Evolutionary conservation across 1,139 yeast species (phyloP).

Genomic region (Pichia sp.): DNA sequence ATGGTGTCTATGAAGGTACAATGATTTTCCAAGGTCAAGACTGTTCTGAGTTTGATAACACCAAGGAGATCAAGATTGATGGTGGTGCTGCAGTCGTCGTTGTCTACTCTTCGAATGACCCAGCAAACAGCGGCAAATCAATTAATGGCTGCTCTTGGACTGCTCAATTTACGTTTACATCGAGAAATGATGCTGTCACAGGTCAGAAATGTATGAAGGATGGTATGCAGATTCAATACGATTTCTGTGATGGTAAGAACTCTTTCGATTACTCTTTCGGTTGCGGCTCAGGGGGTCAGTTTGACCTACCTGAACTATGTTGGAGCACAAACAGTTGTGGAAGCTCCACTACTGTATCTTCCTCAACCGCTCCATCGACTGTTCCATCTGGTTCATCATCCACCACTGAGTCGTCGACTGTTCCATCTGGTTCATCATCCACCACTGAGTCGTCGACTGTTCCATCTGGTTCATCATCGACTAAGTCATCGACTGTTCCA

Average conservation of each 20-base stretch:
- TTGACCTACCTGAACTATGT: conserved; percentile 26
- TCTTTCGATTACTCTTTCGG: conserved; percentile 29
- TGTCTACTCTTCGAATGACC: conserved; percentile 27
- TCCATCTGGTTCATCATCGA: background rate
- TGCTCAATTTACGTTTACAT: conserved; percentile 25
- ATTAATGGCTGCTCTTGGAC: conserved; percentile 28
- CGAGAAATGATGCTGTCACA: conserved; percentile 13
- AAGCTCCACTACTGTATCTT: too few species aligned
- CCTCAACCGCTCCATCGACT: too few species aligned
- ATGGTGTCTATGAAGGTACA: conserved; percentile 27
- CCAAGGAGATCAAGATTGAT: conserved; percentile 31
- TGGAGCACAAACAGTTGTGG: conserved; percentile 23
- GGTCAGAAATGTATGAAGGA: conserved; percentile 23
- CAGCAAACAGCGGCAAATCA: conserved; percentile 13
- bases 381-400: background rate
- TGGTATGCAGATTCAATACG: conserved; percentile 32
- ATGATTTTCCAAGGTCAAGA: conserved; percentile 26
- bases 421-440: too few species aligned
- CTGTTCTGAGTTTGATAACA: conserved; percentile 22
- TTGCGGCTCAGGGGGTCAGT: conserved; percentile 29
- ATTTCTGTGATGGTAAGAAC: conserved; percentile 21
- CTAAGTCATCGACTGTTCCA: background rate
- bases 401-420: background rate
- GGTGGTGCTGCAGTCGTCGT: conserved; percentile 27
- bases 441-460: background rate